Evolutionary conservation across 2,329 filamentous ascomycete genomes (phyloP).

Genomic region (Monilinia laxa): DNA sequence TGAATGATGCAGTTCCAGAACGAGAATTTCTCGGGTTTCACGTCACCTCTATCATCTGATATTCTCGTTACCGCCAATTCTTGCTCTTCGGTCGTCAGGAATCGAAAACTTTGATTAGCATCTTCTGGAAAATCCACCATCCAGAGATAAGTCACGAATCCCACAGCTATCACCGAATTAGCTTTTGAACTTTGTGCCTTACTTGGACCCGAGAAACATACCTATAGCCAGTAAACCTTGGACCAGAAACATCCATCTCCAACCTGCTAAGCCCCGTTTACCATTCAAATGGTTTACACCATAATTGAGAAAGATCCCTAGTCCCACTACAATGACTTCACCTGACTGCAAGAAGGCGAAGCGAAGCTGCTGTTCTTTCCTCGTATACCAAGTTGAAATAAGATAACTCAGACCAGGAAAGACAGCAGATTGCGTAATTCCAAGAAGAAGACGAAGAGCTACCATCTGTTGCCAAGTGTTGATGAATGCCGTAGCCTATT

Average conservation of each 20-base stretch:
- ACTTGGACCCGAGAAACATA: slow-evolving; percentile 26
- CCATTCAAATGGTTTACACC: slow-evolving; percentile 65
- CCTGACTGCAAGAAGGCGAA: slow-evolving; percentile 65
- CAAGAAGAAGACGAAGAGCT: slow-evolving; percentile 62
- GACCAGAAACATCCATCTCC: slow-evolving; percentile 65
- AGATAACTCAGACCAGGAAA: slow-evolving; percentile 54
- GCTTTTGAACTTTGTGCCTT: not conserved
- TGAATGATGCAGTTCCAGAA: slow-evolving; percentile 53
- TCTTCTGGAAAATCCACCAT: slow-evolving; percentile 66
- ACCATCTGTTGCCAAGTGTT: slow-evolving; percentile 70
- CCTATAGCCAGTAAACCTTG: slow-evolving; percentile 52
- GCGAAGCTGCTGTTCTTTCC: slow-evolving; percentile 47
- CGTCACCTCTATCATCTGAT: slow-evolving; percentile 58
- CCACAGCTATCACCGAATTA: slow-evolving; percentile 45
- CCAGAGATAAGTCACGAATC: slow-evolving; percentile 54
- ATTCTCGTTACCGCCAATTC: slow-evolving; percentile 54
- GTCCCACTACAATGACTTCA: slow-evolving; percentile 58
- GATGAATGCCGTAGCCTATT: slow-evolving; percentile 63
- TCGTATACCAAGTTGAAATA: slow-evolving; percentile 43
- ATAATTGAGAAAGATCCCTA: slow-evolving; percentile 51
- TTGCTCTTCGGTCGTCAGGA: slow-evolving; percentile 50
- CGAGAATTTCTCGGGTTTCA: slow-evolving; percentile 53
- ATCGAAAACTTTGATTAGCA: slow-evolving; percentile 52
- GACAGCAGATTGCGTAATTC: slow-evolving; percentile 59
- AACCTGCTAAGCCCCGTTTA: slow-evolving; percentile 52